Percentiles rank a stretch among this genome's conserved stretches.
Evolutionary conservation across 2,329 filamentous ascomycete genomes (phyloP).

Genomic region (Trichoderma harzianum): DNA sequence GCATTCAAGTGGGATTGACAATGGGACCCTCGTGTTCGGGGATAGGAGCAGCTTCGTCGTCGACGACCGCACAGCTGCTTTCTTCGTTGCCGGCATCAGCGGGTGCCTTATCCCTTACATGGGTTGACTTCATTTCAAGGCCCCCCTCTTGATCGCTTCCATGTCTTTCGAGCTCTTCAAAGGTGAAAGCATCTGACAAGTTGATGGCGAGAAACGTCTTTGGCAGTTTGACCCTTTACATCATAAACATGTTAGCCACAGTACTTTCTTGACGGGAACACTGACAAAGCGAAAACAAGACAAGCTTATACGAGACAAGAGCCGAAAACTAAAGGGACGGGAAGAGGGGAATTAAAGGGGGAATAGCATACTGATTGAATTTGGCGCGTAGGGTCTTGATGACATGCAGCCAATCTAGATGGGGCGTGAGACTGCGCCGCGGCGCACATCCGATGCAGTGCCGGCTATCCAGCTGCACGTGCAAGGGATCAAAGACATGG

Average conservation of each 20-base stretch:
- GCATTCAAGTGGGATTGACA: slow-evolving; percentile 21
- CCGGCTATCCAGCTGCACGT: slow-evolving; percentile 92
- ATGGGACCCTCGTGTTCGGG: slow-evolving; percentile 14
- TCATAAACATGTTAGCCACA: background rate
- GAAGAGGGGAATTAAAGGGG: slow-evolving; percentile 17
- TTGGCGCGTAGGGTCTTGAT: slow-evolving; percentile 92
- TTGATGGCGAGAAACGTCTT: slow-evolving; percentile 65
- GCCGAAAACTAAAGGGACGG: background rate
- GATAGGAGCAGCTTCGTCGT: slow-evolving; percentile 14
- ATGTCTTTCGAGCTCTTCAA: slow-evolving; percentile 54
- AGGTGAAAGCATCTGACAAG: slow-evolving; percentile 59
- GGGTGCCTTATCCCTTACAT: slow-evolving; percentile 30
- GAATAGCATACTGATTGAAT: slow-evolving; percentile 75
- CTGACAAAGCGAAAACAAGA: background rate
- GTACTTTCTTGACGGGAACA: background rate
- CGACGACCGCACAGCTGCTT: background rate
- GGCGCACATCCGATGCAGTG: slow-evolving; percentile 95
- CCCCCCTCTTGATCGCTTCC: slow-evolving; percentile 44
- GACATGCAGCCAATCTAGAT: slow-evolving; percentile 95
- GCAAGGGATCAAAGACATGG: slow-evolving; percentile 92
- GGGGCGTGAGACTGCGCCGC: slow-evolving; percentile 82
- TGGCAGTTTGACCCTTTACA: slow-evolving; percentile 59
- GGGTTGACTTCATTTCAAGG: slow-evolving; percentile 46
- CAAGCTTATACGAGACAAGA: background rate
- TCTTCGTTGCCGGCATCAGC: slow-evolving; percentile 2